A percentile compares a stretch with the other conserved stretches of the same genome.
Conservation (phyloP, 1,284 basidiomycete genomes). For the Ustilago cynodontis region DNA sequence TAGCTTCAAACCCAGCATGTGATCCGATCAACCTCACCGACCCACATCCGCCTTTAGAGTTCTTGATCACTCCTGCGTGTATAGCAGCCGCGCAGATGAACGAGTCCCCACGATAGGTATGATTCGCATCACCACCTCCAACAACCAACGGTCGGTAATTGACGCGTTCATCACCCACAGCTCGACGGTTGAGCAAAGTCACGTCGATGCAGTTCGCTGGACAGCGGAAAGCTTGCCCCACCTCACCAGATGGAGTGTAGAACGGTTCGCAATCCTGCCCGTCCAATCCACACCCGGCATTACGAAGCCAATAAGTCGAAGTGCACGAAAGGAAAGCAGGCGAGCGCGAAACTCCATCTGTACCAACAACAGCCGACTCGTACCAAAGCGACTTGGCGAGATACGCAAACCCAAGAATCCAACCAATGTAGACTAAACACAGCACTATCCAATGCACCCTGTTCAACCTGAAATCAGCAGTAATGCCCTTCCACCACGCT, state of each 20-base stretch:
- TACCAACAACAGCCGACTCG: slow-evolving; percentile 29
- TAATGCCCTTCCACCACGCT: slow-evolving; percentile 35
- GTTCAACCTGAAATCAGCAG: slow-evolving; percentile 46
- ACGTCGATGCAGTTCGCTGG: slow-evolving; percentile 79
- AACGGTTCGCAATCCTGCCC: slow-evolving; percentile 80
- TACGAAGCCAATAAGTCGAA: slow-evolving; percentile 67
- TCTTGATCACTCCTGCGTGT: slow-evolving; percentile 77
- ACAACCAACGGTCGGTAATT: slow-evolving; percentile 82
- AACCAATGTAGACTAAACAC: slow-evolving; percentile 49
- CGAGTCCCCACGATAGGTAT: slow-evolving; percentile 80
- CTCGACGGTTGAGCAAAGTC: slow-evolving; percentile 80
- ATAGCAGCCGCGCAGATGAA: slow-evolving; percentile 89
- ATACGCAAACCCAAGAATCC: slow-evolving; percentile 61
- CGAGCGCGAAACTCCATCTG: slow-evolving; percentile 19
- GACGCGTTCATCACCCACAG: slow-evolving; percentile 79
- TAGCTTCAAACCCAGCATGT: slow-evolving; percentile 78
- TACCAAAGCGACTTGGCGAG: slow-evolving; percentile 61
- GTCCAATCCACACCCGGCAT: slow-evolving; percentile 78
- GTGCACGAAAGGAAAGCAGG: slow-evolving; percentile 57
- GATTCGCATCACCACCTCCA: slow-evolving; percentile 76
- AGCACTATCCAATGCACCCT: slow-evolving; percentile 59
- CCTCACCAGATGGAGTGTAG: slow-evolving; percentile 74
- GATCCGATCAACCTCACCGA: slow-evolving; percentile 78
- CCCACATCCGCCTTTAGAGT: slow-evolving; percentile 82
- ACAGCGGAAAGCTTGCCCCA: slow-evolving; percentile 77